Evolutionary conservation across 148 eudicot species (phyloP).

Genomic region (Beta vulgaris): DNA sequence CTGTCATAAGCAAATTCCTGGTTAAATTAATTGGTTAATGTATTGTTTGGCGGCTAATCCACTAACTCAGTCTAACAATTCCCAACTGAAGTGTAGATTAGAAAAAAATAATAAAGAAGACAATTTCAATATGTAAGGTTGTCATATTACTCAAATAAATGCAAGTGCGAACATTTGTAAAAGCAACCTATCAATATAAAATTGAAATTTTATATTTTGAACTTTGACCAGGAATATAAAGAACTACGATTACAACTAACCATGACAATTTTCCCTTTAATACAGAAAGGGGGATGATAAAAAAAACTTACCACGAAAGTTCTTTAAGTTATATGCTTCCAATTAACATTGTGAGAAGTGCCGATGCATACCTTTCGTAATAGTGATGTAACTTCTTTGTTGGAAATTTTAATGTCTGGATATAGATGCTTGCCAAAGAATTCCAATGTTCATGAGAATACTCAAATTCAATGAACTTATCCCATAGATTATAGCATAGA

Average conservation of each 20-base stretch:
- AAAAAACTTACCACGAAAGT: too few relatives aligned
- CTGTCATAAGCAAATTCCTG: neutral
- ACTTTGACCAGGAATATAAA: neutral
- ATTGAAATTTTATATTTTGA: neutral
- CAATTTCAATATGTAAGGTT: neutral
- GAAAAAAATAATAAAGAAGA: neutral
- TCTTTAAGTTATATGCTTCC: neutral
- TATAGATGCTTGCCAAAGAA: slow-evolving; percentile 62
- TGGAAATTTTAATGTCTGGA: slow-evolving; percentile 64
- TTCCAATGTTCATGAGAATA: slow-evolving; percentile 80
- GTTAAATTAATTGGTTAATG: neutral
- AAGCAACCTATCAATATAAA: neutral
- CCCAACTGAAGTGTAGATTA: neutral
- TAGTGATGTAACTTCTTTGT: slow-evolving; percentile 70
- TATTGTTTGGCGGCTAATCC: neutral
- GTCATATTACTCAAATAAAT: neutral
- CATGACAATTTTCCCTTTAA: too few relatives aligned
- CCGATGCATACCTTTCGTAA: slow-evolving; percentile 59
- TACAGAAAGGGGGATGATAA: too few relatives aligned
- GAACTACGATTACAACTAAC: neutral
- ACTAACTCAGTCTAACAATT: neutral
- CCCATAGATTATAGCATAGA: slow-evolving; percentile 74
- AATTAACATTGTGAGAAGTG: slow-evolving; percentile 6
- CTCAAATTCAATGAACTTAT: slow-evolving; percentile 73
- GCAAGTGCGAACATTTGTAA: neutral